Conservation (phyloP, 257 asterid species). For the Capsicum pubescens region DNA sequence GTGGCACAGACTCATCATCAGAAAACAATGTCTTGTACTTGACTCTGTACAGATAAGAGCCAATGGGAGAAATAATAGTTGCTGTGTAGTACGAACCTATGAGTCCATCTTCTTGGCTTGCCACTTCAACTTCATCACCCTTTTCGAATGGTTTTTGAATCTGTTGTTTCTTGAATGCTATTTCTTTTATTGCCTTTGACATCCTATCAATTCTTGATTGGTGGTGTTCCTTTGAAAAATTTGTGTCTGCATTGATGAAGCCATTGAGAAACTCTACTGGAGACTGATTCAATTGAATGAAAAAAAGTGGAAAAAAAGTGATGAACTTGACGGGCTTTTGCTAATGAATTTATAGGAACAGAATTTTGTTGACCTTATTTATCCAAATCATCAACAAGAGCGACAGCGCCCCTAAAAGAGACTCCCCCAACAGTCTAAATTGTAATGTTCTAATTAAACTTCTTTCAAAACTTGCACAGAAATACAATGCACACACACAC, state of each 20-base stretch:
- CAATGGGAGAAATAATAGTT: background rate
- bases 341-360: background rate
- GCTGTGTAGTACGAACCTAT: conserved; percentile 30
- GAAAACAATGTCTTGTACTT: conserved; percentile 27
- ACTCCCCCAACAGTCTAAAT: too few relatives aligned
- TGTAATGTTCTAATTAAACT: too few relatives aligned
- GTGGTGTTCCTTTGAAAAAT: background rate
- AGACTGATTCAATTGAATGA: background rate
- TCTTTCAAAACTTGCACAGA: too few relatives aligned
- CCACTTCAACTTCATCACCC: conserved; percentile 27
- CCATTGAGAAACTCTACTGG: background rate
- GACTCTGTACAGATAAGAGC: background rate
- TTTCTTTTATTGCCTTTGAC: background rate
- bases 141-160: background rate
- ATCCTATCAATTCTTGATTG: background rate
- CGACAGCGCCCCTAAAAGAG: too few relatives aligned
- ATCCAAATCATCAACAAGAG: too few relatives aligned
- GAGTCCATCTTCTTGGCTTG: conserved; percentile 21
- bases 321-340: background rate
- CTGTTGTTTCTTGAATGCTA: conserved; percentile 1
- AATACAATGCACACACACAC: too few relatives aligned
- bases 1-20: background rate
- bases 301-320: background rate
- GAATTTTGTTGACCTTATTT: too few relatives aligned
- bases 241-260: background rate